These are phyloP conservation scores for Claviceps cyperi DNA, from an alignment of 2,329 filamentous ascomycete species.

Conservation along the genomic window DNA sequence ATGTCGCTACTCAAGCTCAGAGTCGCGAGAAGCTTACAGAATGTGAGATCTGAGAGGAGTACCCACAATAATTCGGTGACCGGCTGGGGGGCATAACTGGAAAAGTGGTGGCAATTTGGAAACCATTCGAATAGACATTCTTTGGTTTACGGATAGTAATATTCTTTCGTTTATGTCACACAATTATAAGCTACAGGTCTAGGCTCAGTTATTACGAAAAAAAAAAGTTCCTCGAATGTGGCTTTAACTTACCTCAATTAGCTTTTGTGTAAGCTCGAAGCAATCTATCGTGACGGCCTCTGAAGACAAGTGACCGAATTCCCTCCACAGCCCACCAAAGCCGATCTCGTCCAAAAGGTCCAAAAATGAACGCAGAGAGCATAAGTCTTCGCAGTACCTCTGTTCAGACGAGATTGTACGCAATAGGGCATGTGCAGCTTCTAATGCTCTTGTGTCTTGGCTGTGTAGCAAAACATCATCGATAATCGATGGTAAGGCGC, in stretches of 20 bases:
- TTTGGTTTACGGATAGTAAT: no score
- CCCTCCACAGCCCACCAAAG: conserved; percentile 48
- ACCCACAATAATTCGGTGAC: no score
- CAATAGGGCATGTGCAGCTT: conserved; percentile 45
- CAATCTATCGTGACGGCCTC: conserved; percentile 37
- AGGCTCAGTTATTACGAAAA: neutral
- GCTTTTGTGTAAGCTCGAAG: conserved; percentile 40
- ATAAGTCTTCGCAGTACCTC: conserved; percentile 33
- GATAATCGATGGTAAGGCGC: conserved; percentile 41
- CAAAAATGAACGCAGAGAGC: conserved; percentile 33
- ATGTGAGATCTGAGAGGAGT: no score
- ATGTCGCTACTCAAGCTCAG: no score
- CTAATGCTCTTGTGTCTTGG: conserved; percentile 44
- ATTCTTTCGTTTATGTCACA: neutral
- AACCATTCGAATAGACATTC: no score
- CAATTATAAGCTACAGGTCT: conserved; percentile 5
- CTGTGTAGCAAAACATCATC: conserved; percentile 49
- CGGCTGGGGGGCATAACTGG: no score
- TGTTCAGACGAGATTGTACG: conserved; percentile 41
- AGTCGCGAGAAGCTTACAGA: no score
- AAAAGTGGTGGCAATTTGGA: no score
- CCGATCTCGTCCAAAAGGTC: conserved; percentile 44
- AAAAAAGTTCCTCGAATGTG: neutral
- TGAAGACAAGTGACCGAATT: conserved; percentile 34
- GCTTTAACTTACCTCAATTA: conserved; percentile 39